Evolutionary conservation across 2,329 filamentous ascomycete species (phyloP), one percentile per base, ranked within the genome.

Genomic region (Delphinella strobiligena): DNA sequence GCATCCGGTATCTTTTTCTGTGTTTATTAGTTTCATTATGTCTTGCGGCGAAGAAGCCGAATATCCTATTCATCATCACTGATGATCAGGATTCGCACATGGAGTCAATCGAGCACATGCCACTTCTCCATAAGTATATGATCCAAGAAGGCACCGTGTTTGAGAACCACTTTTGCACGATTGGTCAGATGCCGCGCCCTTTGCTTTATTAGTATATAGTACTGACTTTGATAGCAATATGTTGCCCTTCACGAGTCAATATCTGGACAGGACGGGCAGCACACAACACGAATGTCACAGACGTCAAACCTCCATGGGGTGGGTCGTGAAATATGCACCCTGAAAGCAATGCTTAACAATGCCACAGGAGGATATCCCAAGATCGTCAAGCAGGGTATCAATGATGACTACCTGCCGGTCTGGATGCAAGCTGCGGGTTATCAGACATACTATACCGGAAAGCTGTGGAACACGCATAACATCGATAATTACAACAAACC

Each of bases 361-460:
- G 8, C 15, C 15, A 5, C 15, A 32, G 69, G 72, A n/a, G 72
- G 72, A 4, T 84, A 78, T 49, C 72, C 74, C 1, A 81, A 82
- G 49, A 80, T 83, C 40, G 60, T 82, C 11, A 59, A 62, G 3
- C 65, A 79, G 31, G 79, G 79, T 0, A 66, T 74, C 40, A 82
- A 83, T 44, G 70, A 80, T 2, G 69, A 78, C 31, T 83, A 78
- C 45, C 65, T 84, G 0, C 80, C 80, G 0, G 56, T 83, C 0
- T 85, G 80, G 78, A 58, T 85, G 16, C 76, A 82, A 46, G 54
- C 70, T 4, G 73, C 71, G 0, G 79, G 78, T 0, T 84, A 83
- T 52, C 74, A 75, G 48, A 83, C 80, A 0, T 83, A 80, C 50
- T 84, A 83, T 49, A 74, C 73, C 0, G 80, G 77, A 12, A 84